Evolutionary conservation across 2,329 filamentous ascomycete species (phyloP).

Genomic region (Nothophoma quercina): DNA sequence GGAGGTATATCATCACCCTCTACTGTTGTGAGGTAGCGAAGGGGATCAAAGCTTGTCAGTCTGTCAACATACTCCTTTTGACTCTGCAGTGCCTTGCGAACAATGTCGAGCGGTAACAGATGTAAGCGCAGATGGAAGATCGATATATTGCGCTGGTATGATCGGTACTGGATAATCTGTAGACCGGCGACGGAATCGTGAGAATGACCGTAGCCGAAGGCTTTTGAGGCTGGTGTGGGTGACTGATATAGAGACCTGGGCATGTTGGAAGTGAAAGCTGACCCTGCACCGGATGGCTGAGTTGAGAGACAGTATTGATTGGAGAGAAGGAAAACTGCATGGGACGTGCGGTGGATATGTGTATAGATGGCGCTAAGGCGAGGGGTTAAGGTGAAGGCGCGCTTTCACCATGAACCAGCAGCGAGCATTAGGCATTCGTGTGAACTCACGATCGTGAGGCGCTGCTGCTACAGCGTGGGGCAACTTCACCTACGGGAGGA

Average conservation of each 20-base stretch:
- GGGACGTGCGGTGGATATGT: not conserved
- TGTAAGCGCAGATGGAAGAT: conserved; percentile 32
- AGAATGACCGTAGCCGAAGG: not conserved
- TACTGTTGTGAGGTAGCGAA: not conserved
- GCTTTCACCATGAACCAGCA: conserved; percentile 4
- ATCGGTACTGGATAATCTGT: conserved; percentile 22
- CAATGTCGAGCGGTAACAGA: conserved; percentile 5
- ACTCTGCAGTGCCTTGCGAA: conserved; percentile 10
- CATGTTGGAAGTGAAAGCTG: not conserved
- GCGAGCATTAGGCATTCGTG: not conserved
- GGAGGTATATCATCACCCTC: conserved; percentile 28
- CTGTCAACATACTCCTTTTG: conserved; percentile 19
- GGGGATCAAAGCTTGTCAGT: conserved; percentile 21
- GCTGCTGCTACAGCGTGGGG: not conserved
- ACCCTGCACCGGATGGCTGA: not conserved
- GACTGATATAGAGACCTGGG: not conserved
- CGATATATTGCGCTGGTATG: conserved; percentile 20
- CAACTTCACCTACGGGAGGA: no score
- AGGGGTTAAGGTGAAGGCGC: conserved; percentile 3
- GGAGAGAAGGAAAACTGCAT: not conserved
- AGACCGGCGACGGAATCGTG: not conserved
- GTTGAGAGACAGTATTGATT: not conserved
- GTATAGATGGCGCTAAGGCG: not conserved
- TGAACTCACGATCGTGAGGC: not conserved
- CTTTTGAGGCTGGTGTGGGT: not conserved